These are phyloP conservation scores for Ceratorhiza oryzae-sativae DNA, from an alignment of 1,284 basidiomycete genomes.

Conservation along the genomic window DNA sequence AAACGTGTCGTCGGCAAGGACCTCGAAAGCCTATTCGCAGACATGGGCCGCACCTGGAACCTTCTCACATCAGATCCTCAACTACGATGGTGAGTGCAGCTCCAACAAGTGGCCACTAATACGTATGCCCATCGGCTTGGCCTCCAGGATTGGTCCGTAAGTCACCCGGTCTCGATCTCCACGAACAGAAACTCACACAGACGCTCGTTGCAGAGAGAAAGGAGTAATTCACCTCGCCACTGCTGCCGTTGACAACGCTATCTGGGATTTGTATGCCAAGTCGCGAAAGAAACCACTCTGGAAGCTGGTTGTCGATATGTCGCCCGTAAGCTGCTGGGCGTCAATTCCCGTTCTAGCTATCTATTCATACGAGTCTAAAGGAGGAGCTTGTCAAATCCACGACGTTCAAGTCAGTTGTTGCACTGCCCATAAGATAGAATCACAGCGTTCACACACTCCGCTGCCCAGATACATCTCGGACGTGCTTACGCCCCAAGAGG, in stretches of 20 bases:
- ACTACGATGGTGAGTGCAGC: constrained; percentile 75
- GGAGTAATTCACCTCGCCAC: constrained; percentile 85
- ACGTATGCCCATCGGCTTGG: not conserved
- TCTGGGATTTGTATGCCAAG: constrained; percentile 86
- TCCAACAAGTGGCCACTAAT: not conserved
- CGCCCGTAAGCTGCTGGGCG: constrained; percentile 61
- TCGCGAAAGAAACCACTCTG: constrained; percentile 80
- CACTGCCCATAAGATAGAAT: not conserved
- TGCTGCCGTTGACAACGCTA: constrained; percentile 79
- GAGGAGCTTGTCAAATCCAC: constrained; percentile 86
- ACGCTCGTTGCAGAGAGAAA: constrained; percentile 38
- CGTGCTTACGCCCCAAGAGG: constrained; percentile 88
- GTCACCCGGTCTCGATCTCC: not conserved
- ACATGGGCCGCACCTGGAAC: constrained; percentile 88
- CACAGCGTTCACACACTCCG: not conserved
- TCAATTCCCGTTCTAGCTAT: constrained; percentile 17
- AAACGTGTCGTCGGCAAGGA: constrained; percentile 82
- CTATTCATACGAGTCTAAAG: constrained; percentile 50
- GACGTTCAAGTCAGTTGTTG: constrained; percentile 61
- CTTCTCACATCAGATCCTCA: constrained; percentile 85
- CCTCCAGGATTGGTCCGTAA: constrained; percentile 36
- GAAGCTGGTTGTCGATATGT: constrained; percentile 85
- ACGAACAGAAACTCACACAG: not conserved
- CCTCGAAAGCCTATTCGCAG: constrained; percentile 78
- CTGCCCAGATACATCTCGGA: constrained; percentile 83